These are phyloP conservation scores for Ajuga reptans DNA, from an alignment of 305 asterid species.

Conservation along the genomic window DNA sequence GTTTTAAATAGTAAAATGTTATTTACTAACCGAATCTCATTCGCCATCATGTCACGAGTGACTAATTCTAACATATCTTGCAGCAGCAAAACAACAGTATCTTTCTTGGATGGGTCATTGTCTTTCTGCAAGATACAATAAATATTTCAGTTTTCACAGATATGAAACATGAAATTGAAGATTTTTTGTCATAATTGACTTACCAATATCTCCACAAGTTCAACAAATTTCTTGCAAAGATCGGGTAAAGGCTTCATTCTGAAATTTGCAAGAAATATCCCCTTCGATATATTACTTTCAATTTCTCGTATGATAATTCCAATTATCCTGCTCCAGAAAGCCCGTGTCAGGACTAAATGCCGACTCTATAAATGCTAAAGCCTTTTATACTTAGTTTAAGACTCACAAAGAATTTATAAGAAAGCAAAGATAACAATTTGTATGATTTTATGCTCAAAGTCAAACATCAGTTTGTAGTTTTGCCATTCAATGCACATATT, in stretches of 20 bases:
- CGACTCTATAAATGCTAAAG: neutral
- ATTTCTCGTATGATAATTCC: slow-evolving; percentile 76
- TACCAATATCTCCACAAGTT: slow-evolving; percentile 88
- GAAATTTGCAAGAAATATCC: slow-evolving; percentile 70
- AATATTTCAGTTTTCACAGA: slow-evolving; percentile 15
- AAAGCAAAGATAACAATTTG: neutral
- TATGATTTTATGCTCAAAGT: neutral
- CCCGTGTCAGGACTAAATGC: slow-evolving; percentile 22
- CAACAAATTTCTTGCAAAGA: slow-evolving; percentile 73
- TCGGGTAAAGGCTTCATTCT: slow-evolving; percentile 74
- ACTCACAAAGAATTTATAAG: neutral
- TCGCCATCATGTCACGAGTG: slow-evolving; percentile 92
- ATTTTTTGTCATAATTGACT: slow-evolving; percentile 24
- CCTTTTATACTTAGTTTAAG: neutral
- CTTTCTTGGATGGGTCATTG: slow-evolving; percentile 68
- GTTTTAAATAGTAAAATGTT: no score
- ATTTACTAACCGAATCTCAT: slow-evolving; percentile 70
- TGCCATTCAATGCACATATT: neutral
- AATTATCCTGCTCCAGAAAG: slow-evolving; percentile 55
- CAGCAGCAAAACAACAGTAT: slow-evolving; percentile 70
- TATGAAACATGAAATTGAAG: slow-evolving; percentile 16
- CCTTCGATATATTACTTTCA: slow-evolving; percentile 60
- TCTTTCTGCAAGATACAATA: slow-evolving; percentile 56
- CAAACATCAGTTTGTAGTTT: slow-evolving; percentile 4
- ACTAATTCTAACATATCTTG: slow-evolving; percentile 96